Evolutionary conservation across 805 yeast species (phyloP).

Genomic region (Metschnikowia cubensis): DNA sequence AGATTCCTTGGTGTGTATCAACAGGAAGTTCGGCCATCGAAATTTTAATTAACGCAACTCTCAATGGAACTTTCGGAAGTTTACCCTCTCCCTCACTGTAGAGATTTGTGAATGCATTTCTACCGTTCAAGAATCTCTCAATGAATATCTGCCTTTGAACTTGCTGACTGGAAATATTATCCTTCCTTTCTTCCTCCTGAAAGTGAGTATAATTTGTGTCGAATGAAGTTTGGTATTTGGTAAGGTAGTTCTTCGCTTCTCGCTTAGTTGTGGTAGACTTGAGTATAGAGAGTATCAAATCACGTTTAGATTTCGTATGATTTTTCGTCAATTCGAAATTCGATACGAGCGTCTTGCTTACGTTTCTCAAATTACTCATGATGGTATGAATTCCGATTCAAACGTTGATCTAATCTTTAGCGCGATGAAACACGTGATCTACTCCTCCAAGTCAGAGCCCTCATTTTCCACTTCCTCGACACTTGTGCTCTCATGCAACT

Average conservation of each 20-base stretch:
- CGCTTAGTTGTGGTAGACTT: conserved; percentile 91
- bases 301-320: conserved; percentile 51
- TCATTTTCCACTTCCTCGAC: conserved; percentile 13
- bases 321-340: conserved; percentile 30
- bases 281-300: conserved; percentile 76
- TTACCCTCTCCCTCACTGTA: conserved; percentile 32
- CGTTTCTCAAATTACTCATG: conserved; percentile 29
- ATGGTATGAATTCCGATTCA: neutral
- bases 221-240: conserved; percentile 57
- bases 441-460: conserved; percentile 11
- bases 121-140: conserved; percentile 28
- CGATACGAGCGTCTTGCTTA: conserved; percentile 33
- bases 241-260: conserved; percentile 78
- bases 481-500: conserved; percentile 40
- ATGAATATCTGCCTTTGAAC: conserved; percentile 31
- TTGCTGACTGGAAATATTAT: conserved; percentile 22
- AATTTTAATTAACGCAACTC: conserved; percentile 57
- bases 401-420: neutral
- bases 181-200: conserved; percentile 4
- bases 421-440: conserved; percentile 12
- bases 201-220: conserved; percentile 20
- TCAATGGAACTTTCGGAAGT: conserved; percentile 38
- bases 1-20: conserved; percentile 43
- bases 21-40: conserved; percentile 33
- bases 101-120: conserved; percentile 32